Evolutionary conservation across 148 eudicot genomes (phyloP), one percentile per base, ranked within the genome.

Genomic region (Fagopyrum tataricum): DNA sequence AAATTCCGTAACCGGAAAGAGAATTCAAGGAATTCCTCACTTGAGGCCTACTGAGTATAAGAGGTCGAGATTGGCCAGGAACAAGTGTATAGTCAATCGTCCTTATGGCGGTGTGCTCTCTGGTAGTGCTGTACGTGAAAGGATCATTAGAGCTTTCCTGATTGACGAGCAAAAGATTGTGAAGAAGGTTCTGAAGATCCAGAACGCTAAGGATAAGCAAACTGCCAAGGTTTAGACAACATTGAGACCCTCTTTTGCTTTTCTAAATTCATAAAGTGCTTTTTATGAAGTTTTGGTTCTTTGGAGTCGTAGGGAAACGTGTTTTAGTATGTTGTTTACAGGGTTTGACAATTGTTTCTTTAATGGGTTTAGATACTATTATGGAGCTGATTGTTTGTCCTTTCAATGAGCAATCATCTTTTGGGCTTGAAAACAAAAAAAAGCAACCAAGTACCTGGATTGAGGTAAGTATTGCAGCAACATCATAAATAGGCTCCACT

Each of bases 141-240:
- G 89, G 84, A 81, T 86, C 70, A 80, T 86, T 40, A 77, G 89
- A 71, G 89, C 89, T 14, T 86, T 86, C 76, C 70, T 86, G 81
- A 82, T 86, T 51, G 87, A 86, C 76, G 89, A 86, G 72, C 87
- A 86, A 62, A 86, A 86, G 85, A 86, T 86, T 67, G 87, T 86
- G 78, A 86, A 86, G 87, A 86, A 86, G 85, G 89, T 84, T 67
- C 69, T 86, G 87, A 86, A 86, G 89, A 84, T 86, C 72, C 87
- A 84, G 76, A 86, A 86, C 79, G 26, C 83, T 2, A 86, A 86
- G 73, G 89, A 86, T 69, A 83, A 84, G 81, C 78, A 75, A 44
- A 75, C 89, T 21, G 53, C 78, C 40, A 84, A 78, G 80, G 73
- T 72, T 44, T 84, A 78, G 78, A 76, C 11, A 5, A 78, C 11